These are phyloP conservation scores for Chaetomium tenue DNA, from an alignment of 495 filamentous ascomycete species.

Conservation along the genomic window DNA sequence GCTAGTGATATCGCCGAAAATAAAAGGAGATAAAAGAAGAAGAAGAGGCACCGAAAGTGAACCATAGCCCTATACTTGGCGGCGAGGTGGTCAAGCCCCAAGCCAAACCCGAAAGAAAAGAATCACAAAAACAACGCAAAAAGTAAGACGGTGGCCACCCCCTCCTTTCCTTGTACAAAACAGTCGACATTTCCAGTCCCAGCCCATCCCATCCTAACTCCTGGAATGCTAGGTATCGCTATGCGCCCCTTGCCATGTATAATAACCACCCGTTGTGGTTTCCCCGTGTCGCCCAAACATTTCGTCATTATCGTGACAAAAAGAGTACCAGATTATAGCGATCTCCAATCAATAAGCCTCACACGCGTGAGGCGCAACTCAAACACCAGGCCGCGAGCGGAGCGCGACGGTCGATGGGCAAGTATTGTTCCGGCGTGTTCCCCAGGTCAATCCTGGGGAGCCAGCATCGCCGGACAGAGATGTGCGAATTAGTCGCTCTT, in stretches of 20 bases:
- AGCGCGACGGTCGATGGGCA: background rate
- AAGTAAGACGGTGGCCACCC: background rate
- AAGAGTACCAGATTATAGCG: background rate
- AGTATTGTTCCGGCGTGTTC: background rate
- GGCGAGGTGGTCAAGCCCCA: background rate
- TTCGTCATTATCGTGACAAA: conserved; percentile 9
- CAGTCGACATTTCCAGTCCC: background rate
- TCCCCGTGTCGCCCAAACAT: conserved; percentile 1
- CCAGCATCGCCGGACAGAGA: conserved; percentile 1
- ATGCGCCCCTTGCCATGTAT: conserved; percentile 8
- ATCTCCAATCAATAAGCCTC: background rate
- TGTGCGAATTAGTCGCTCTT: too few relatives aligned
- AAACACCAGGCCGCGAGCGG: background rate
- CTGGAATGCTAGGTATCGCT: conserved; percentile 3
- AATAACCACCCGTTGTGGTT: background rate
- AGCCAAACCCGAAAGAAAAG: background rate
- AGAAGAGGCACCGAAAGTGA: background rate
- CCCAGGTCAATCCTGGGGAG: background rate
- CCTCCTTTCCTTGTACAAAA: conserved; percentile 5
- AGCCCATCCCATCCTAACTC: conserved; percentile 1
- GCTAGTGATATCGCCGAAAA: background rate
- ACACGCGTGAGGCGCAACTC: background rate
- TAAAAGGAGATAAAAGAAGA: background rate
- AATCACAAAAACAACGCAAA: background rate
- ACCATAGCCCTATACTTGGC: background rate